Percentiles rank a stretch among this genome's conserved stretches.
Conservation (phyloP, 2,329 filamentous ascomycete genomes). For the Lecanoromycetidae sp. region DNA sequence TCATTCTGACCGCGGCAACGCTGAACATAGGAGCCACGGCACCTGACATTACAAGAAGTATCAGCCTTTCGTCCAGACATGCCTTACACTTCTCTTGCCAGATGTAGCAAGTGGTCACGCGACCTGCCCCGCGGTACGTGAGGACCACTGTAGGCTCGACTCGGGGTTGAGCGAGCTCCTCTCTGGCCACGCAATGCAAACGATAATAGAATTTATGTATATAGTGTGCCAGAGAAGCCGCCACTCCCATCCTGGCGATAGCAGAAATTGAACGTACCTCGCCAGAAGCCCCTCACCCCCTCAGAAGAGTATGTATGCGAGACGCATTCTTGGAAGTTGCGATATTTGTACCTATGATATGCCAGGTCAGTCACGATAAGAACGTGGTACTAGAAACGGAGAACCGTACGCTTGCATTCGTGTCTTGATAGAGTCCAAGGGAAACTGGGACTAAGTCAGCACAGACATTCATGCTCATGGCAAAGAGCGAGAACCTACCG, state of each 20-base stretch:
- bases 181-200: neutral
- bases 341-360: slow-evolving; percentile 50
- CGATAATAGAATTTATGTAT: no score
- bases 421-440: slow-evolving; percentile 79
- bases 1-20: slow-evolving; percentile 63
- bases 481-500: slow-evolving; percentile 33
- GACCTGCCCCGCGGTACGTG: neutral
- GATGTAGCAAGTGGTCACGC: neutral
- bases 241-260: neutral
- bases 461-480: neutral
- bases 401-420: slow-evolving; percentile 58
- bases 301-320: slow-evolving; percentile 63
- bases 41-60: slow-evolving; percentile 33
- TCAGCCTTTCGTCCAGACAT: slow-evolving; percentile 16
- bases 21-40: slow-evolving; percentile 70
- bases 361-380: neutral
- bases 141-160: neutral
- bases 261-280: slow-evolving; percentile 42
- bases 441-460: slow-evolving; percentile 42
- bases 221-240: neutral
- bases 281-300: slow-evolving; percentile 64
- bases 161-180: neutral
- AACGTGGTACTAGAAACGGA: neutral
- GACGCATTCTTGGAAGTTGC: slow-evolving; percentile 62
- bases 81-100: neutral